Conservation (phyloP, 2,329 filamentous ascomycete species). For the Helicocarpus griseus region DNA sequence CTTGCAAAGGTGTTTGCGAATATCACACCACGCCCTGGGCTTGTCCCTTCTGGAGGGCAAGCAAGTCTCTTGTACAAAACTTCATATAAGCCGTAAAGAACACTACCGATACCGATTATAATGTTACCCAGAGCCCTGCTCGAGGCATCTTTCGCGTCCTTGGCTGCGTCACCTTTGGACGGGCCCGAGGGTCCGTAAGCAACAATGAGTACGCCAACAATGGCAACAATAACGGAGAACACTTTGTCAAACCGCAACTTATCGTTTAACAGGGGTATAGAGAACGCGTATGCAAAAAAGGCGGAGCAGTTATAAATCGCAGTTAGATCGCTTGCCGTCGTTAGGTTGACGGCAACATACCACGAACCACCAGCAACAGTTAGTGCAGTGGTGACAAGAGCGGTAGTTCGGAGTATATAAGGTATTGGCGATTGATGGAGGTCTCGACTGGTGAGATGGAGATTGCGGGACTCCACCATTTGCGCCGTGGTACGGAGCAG, state of each 20-base stretch:
- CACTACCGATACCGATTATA: conserved; percentile 80
- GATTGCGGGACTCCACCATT: conserved; percentile 74
- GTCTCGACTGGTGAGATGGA: conserved; percentile 47
- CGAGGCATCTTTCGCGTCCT: conserved; percentile 42
- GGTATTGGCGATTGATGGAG: conserved; percentile 44
- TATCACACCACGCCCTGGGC: conserved; percentile 79
- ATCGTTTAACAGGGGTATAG: conserved; percentile 79
- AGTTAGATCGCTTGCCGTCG: conserved; percentile 84
- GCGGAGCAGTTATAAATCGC: conserved; percentile 99
- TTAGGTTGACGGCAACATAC: conserved; percentile 92
- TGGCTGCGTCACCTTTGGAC: conserved; percentile 34
- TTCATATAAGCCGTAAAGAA: conserved; percentile 94
- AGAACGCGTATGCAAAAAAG: conserved; percentile 97
- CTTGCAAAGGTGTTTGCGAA: conserved; percentile 91
- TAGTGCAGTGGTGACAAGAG: conserved; percentile 71
- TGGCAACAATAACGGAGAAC: conserved; percentile 75
- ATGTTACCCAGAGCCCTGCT: conserved; percentile 76
- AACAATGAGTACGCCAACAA: conserved; percentile 83
- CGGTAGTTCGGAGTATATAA: conserved; percentile 72
- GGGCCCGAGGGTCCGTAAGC: conserved; percentile 74
- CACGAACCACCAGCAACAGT: conserved; percentile 87
- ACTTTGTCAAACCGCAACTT: conserved; percentile 77
- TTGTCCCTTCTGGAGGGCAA: conserved; percentile 83
- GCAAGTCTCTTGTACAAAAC: conserved; percentile 90
- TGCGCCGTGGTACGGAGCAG: conserved; percentile 58